These are phyloP conservation scores for Barnettozyma populi DNA, from an alignment of 805 yeast genomes.

Conservation along the genomic window DNA sequence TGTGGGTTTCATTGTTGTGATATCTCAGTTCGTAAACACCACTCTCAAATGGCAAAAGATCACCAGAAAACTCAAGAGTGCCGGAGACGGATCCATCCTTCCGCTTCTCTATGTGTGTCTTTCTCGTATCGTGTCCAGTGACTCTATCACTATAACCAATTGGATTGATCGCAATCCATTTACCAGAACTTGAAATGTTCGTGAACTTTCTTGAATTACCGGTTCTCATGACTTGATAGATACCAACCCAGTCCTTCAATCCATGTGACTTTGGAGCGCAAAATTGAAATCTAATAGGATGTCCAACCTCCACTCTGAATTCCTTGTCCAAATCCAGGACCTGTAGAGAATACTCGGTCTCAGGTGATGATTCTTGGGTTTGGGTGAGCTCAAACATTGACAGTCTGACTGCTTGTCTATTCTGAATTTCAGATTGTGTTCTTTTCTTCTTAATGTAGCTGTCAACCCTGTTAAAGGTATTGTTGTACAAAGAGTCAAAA, in stretches of 20 bases:
- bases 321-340: conserved; percentile 16
- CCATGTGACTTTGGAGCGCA: conserved; percentile 44
- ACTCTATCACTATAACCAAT: conserved; percentile 30
- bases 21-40: conserved; percentile 74
- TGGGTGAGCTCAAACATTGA: conserved; percentile 3
- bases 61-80: conserved; percentile 40
- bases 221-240: conserved; percentile 59
- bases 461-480: conserved; percentile 34
- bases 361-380: background rate
- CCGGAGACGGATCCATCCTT: conserved; percentile 35
- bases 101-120: conserved; percentile 4
- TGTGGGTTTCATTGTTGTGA: conserved; percentile 62
- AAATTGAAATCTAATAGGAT: conserved; percentile 52
- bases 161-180: conserved; percentile 51
- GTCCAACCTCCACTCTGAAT: conserved; percentile 37
- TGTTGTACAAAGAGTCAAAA: conserved; percentile 39
- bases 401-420: conserved; percentile 7
- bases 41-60: conserved; percentile 52
- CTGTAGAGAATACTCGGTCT: conserved; percentile 28
- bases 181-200: conserved; percentile 54
- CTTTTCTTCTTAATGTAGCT: conserved; percentile 22
- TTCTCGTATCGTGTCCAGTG: conserved; percentile 9
- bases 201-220: conserved; percentile 52
- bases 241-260: conserved; percentile 68
- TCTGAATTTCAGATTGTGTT: conserved; percentile 18